Evolutionary conservation across 768 basidiomycete genomes (phyloP).

Genomic region (Tylopilus balloui): DNA sequence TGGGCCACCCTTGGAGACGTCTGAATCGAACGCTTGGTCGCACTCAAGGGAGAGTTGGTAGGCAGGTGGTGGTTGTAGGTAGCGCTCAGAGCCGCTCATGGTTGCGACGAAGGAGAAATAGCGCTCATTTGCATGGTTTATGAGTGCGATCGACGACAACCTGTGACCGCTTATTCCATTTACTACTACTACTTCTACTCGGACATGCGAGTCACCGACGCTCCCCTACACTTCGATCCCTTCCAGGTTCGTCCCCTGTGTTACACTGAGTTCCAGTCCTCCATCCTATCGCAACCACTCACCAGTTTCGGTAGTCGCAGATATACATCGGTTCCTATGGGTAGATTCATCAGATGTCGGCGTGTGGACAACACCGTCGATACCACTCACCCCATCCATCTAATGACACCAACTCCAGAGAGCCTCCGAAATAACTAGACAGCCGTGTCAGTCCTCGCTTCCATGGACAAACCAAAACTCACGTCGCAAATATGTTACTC

Average conservation of each 20-base stretch:
- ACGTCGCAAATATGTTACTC: slow-evolving; percentile 87
- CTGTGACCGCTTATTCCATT: slow-evolving; percentile 6
- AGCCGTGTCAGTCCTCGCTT: not conserved
- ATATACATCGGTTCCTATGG: slow-evolving; percentile 75
- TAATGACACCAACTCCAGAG: slow-evolving; percentile 69
- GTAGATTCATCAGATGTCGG: slow-evolving; percentile 2
- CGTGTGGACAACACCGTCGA: not conserved
- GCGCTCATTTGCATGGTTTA: slow-evolving; percentile 5
- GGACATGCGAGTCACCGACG: slow-evolving; percentile 7
- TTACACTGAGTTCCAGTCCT: not conserved
- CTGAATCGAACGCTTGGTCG: slow-evolving; percentile 15
- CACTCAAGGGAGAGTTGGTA: slow-evolving; percentile 36
- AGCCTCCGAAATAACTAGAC: slow-evolving; percentile 76
- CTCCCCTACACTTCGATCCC: slow-evolving; percentile 65
- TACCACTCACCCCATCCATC: slow-evolving; percentile 75
- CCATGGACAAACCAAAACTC: slow-evolving; percentile 21
- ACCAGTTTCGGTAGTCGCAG: slow-evolving; percentile 78
- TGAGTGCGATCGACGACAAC: not conserved
- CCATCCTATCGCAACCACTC: slow-evolving; percentile 20
- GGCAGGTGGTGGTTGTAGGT: slow-evolving; percentile 37
- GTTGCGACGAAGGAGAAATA: not conserved
- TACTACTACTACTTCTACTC: not conserved
- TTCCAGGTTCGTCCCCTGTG: slow-evolving; percentile 79
- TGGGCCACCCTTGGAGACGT: slow-evolving; percentile 8
- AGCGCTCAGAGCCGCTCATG: slow-evolving; percentile 23